Percentiles rank a stretch among this genome's conserved stretches.
phyloP scores from a whole-genome alignment of 306 rosid species.

The Carpinus viminea region DNA sequence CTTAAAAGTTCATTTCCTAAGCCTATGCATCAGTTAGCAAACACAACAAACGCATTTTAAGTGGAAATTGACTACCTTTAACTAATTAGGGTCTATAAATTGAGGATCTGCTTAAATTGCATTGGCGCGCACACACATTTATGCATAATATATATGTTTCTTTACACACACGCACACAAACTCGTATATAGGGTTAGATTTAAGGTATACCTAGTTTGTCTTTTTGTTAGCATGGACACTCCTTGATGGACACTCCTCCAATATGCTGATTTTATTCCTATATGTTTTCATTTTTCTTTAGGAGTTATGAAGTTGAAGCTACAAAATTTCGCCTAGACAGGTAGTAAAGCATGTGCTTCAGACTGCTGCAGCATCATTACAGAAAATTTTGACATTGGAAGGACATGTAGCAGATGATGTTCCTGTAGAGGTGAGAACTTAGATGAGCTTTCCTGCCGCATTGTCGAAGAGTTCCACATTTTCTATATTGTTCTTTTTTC shows the following conservation, averaged over 20 bases:
- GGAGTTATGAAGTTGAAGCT: conserved; percentile 94
- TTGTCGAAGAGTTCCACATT: neutral
- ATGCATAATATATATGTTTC: too few species aligned
- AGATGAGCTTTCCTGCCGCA: neutral
- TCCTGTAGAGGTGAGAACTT: conserved; percentile 74
- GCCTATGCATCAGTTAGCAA: neutral
- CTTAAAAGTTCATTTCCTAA: too few species aligned
- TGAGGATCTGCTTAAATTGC: neutral
- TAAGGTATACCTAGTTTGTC: too few species aligned
- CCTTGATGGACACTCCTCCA: neutral
- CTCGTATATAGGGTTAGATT: too few species aligned
- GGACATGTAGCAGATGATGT: conserved; percentile 88
- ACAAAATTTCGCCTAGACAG: conserved; percentile 87
- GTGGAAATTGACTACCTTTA: neutral
- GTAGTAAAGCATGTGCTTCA: conserved; percentile 93
- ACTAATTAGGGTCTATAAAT: neutral
- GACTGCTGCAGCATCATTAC: conserved; percentile 94
- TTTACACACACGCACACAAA: too few species aligned
- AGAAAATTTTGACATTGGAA: conserved; percentile 78
- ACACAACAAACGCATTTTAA: neutral
- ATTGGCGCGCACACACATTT: neutral
- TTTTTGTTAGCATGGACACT: too few species aligned
- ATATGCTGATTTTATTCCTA: neutral
- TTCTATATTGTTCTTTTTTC: neutral
- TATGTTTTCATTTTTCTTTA: conserved; percentile 23